Conservation (phyloP, 2,329 filamentous ascomycete genomes). For the Exophiala sideris region DNA sequence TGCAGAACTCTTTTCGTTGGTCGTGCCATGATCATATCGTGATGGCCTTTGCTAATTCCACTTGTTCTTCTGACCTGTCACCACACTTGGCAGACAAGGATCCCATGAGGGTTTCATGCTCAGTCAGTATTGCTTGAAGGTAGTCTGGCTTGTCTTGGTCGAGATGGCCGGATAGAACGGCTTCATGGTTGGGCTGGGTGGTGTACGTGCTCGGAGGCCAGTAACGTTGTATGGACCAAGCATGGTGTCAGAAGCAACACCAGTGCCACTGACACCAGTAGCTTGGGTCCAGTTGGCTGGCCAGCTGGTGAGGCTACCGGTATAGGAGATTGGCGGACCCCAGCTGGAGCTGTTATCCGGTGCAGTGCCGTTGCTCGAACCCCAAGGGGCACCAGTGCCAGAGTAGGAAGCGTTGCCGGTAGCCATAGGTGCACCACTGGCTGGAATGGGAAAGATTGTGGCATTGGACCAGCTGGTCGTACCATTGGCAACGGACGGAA, state of each 20-base stretch:
- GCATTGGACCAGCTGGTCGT: slow-evolving; percentile 15
- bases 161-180: slow-evolving; percentile 12
- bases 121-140: slow-evolving; percentile 19
- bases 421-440: background rate
- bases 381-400: slow-evolving; percentile 1
- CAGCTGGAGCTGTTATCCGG: slow-evolving; percentile 5
- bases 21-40: slow-evolving; percentile 3
- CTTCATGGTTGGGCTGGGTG: slow-evolving; percentile 9
- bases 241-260: slow-evolving; percentile 1
- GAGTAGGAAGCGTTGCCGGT: background rate
- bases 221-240: slow-evolving; percentile 1
- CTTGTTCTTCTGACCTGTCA: background rate
- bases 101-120: background rate
- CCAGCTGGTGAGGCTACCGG: background rate
- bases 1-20: slow-evolving; percentile 3
- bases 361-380: background rate
- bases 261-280: slow-evolving; percentile 11
- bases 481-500: slow-evolving; percentile 11
- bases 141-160: slow-evolving; percentile 3
- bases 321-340: slow-evolving; percentile 11
- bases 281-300: background rate
- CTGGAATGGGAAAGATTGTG: slow-evolving; percentile 4
- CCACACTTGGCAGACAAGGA: background rate
- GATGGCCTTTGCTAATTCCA: background rate
- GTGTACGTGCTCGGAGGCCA: slow-evolving; percentile 3